Evolutionary conservation across 305 asterid species (phyloP), one percentile per base, ranked within the genome.

Genomic region (Fraxinus xanthoxyloides): DNA sequence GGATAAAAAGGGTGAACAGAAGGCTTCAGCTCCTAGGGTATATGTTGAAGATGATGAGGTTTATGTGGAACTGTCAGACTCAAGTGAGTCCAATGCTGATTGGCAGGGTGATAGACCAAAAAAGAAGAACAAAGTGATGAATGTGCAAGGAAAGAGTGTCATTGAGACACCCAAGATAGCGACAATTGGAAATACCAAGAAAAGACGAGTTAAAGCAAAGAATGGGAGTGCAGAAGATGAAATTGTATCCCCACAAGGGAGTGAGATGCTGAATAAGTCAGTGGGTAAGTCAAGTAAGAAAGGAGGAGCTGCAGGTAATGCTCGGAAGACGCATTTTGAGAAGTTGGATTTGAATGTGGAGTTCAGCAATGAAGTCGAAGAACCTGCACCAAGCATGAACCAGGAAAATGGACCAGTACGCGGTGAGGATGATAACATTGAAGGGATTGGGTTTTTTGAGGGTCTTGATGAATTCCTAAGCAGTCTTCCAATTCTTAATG

Each of bases 401-500:
- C 90, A 80, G 56, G 90, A 80, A 30, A 83, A 82, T 77, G 93
- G 84, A 80, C 76, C 86, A 54, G 92, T 86, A 7, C 88, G 85
- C 12, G 91, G 90, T 7, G 93, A 81, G 84, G 93, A 90, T 59
- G 97, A 90, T 30, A 90, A 85, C 69, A 86, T 90, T 67, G 98
- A 92, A 83, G 98, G 95, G 70, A 77, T 77, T 56, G 97, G 90
- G 26, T 90, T 92, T 56, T 94, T 94, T 46, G 97, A 94, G 84
- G 97, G 98, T 51, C 97, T 94, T 80, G 97, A 93, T 75, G 98
- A 94, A 70, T 94, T 85, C 87, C 90, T 93, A n/a, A 88, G 86
- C 84, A 88, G 89, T 85, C 90, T 91, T 82, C 97, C 97, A 0
- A 88, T 91, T 82, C 90, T 92, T 77, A 89, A 84, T 76, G 90